These are phyloP conservation scores for Lachnellula suecica DNA, from an alignment of 2,329 filamentous ascomycete genomes.

Conservation along the genomic window DNA sequence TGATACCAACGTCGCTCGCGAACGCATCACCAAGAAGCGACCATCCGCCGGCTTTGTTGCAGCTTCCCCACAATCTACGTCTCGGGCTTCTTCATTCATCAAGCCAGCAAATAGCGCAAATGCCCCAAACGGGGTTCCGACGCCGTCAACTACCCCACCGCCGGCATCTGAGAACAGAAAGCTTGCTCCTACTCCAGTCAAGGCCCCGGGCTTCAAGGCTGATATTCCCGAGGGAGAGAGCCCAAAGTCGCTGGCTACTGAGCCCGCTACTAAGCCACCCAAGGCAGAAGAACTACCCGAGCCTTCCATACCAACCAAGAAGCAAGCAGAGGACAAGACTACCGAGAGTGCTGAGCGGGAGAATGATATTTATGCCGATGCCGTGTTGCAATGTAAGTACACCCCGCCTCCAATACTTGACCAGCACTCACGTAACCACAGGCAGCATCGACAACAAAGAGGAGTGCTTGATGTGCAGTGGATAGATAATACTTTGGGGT, in stretches of 20 bases:
- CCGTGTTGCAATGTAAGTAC: conserved; percentile 78
- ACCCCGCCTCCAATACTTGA: conserved; percentile 2
- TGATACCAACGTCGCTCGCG: conserved; percentile 74
- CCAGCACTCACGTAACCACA: conserved; percentile 39
- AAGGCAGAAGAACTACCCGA: conserved; percentile 66
- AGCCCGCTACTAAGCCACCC: conserved; percentile 58
- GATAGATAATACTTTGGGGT: too few relatives aligned
- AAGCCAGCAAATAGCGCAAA: conserved; percentile 46
- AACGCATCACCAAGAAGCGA: conserved; percentile 68
- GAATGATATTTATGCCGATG: conserved; percentile 92
- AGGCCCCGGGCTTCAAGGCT: conserved; percentile 70
- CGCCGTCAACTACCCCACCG: conserved; percentile 66
- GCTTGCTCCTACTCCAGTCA: conserved; percentile 47
- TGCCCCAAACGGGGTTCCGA: conserved; percentile 62
- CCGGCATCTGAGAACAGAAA: conserved; percentile 43
- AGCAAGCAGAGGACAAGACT: conserved; percentile 72
- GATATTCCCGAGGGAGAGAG: conserved; percentile 76
- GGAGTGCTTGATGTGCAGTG: conserved; percentile 95
- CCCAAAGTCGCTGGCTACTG: conserved; percentile 73
- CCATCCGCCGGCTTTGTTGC: conserved; percentile 40
- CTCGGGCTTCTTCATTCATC: conserved; percentile 62
- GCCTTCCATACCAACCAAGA: conserved; percentile 50
- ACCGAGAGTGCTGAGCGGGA: conserved; percentile 72
- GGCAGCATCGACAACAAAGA: conserved; percentile 97
- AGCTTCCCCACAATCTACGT: conserved; percentile 55